Base-by-base conservation (phyloP, 2,329 filamentous ascomycete genomes). In the Cercospora canescens region DNA sequence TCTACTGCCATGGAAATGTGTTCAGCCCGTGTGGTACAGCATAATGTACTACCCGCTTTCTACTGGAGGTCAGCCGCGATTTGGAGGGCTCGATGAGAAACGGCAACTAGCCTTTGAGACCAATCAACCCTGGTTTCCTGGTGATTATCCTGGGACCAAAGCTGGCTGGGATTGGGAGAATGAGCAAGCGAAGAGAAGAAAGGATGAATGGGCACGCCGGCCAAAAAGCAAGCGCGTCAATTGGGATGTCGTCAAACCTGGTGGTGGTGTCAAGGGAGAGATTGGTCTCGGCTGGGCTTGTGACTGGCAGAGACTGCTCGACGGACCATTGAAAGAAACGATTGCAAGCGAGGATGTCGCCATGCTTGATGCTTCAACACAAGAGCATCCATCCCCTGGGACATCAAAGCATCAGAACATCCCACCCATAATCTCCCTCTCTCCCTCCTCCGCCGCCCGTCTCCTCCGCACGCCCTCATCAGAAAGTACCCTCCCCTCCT, bases 1-100 rank as follows among this genome's bases (percentile, higher is more conserved):
- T 1, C 83, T 98, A 26, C 85, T 95, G 3, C 95, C 95, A 0
- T 97, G 94, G 93, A 93, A 92, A 75, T 97, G 92, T 72, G 90
- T 98, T 37, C 83, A 88, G 37, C 88, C 92, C 0, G 83, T 97
- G 34, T 99, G 95, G 95, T 90, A 94, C 72, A 89, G 88, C 55
- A 80, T 98, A 14, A 90, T 96, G 80, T 93, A 93, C 75, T 93
- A 89, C 66, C 92, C 92, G 0, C 83, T 96, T 0, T 91, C 89
- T 0, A 91, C 89, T 1, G 93, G 93, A 7, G 89, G 90, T 0
- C 96, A 93, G 66, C 91, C 92, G 1, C 85, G 90, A 26, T 93
- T 96, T 71, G 94, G 92, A 1, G 94, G 95, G 0, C 74, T 97
- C 34, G 85, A 92, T 52, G 91, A 99, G 78, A 84, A 88, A 59